Base-by-base conservation (phyloP, 306 rosid species). In the Glycine soja region DNA sequence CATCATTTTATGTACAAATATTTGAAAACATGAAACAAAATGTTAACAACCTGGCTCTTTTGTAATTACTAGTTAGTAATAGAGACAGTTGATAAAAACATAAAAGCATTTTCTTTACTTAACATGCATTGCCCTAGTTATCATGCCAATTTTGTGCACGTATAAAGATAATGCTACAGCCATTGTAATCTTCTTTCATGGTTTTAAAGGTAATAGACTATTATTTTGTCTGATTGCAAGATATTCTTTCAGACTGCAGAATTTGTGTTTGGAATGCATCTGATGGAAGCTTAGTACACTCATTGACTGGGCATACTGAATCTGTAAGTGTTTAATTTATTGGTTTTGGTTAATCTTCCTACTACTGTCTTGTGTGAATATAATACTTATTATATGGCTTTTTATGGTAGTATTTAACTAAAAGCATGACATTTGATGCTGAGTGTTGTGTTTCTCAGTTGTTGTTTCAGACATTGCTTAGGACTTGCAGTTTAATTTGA, bases 241-340 rank as follows among this genome's bases (percentile, higher is more conserved):
- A 36, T 36, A 36, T 36, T 36, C 40, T 36, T 36, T 0, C 40
- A 36, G 40, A 36, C 40, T 36, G 40, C 40, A 36, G 40, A 36
- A 36, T 36, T 36, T 36, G 5, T 36, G 40, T 36, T 36, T 36
- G 99, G 99, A 96, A 96, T 90, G 99, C 99, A 70, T 87, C 98
- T 80, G 98, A 93, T 86, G 99, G 99, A 69, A 90, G 99, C 92
- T 83, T 96, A 83, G 99, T 96, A 18, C 97, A 96, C 89, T 96
- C 98, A 59, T 85, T 96, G 89, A 96, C 99, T 10, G 99, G 99
- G 50, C 99, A 96, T 74, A 93, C 91, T 67, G 91, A 90, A 75
- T 96, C 99, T 83, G 99, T 93, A 78, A 86, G 98, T 90, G 82
- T 74, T 79, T 70, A 70, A 53, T 80, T 81, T 87, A 42, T 81